phyloP scores from a whole-genome alignment of 768 basidiomycete genomes.

The Neoboletus magnificus region DNA sequence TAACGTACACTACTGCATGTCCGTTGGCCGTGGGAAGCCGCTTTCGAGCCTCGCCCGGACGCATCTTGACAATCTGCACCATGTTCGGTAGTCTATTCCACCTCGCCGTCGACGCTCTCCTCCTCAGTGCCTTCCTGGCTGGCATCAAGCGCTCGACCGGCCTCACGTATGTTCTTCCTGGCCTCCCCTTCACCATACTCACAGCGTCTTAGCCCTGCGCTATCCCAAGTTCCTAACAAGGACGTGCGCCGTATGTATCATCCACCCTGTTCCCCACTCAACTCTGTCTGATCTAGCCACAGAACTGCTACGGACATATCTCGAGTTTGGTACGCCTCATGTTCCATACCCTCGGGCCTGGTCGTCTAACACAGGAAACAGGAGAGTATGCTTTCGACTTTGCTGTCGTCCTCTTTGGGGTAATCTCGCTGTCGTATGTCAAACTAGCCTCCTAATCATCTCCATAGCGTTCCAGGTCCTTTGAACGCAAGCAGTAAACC shows the following conservation, averaged over 20 bases:
- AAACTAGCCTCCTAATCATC: constrained; percentile 1
- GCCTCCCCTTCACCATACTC: not conserved
- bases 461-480: constrained; percentile 64
- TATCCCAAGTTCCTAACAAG: constrained; percentile 81
- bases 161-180: constrained; percentile 60
- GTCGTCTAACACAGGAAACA: constrained; percentile 26
- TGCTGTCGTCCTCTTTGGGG: constrained; percentile 79
- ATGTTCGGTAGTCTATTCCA: constrained; percentile 47
- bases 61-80: not conserved
- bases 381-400: constrained; percentile 89
- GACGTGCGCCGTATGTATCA: constrained; percentile 73
- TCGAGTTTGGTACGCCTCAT: constrained; percentile 66
- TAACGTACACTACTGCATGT: not conserved
- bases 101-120: constrained; percentile 71
- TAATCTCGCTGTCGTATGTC: constrained; percentile 28
- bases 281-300: constrained; percentile 1
- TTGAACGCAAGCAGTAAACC: constrained; percentile 48
- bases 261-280: not conserved
- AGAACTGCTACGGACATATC: constrained; percentile 75
- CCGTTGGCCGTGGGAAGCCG: constrained; percentile 18
- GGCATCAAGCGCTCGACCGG: constrained; percentile 84
- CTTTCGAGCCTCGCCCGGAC: not conserved
- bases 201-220: constrained; percentile 52
- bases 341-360: not conserved
- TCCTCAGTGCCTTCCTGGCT: constrained; percentile 78